phyloP scores from a whole-genome alignment of 2,329 filamentous ascomycete genomes.

The Alternaria novae-zelandiae region DNA sequence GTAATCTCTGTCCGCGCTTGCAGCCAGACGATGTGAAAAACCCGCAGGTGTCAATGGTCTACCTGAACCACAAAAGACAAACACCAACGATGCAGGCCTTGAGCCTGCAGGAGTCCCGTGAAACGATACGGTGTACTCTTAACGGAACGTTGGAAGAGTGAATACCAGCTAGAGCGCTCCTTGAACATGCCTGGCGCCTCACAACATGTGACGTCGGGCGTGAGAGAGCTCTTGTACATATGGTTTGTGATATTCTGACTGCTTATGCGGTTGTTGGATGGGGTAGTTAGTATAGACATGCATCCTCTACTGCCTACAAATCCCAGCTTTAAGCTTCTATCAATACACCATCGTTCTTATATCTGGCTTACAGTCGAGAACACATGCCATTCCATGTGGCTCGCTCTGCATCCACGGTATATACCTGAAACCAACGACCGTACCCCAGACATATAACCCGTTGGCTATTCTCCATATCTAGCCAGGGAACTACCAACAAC shows the following conservation, averaged over 20 bases:
- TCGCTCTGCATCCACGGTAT: neutral
- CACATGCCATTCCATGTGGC: rapidly evolving
- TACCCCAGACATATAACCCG: neutral
- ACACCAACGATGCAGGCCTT: conserved; percentile 54
- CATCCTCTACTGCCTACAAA: neutral
- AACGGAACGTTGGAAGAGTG: conserved; percentile 57
- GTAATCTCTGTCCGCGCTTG: neutral
- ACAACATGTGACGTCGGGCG: neutral
- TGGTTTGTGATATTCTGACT: neutral
- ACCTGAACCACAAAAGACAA: conserved; percentile 6
- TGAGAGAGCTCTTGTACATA: neutral
- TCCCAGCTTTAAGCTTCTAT: neutral
- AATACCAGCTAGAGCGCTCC: conserved; percentile 15
- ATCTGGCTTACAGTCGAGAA: neutral
- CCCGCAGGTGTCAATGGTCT: neutral
- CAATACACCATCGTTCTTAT: neutral
- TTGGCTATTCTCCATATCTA: neutral
- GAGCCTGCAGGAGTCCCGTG: conserved; percentile 52
- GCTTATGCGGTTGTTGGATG: neutral
- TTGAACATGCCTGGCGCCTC: neutral
- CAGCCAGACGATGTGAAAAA: neutral
- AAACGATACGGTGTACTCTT: conserved; percentile 44
- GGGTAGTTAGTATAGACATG: neutral
- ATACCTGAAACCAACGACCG: neutral
- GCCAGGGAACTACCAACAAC: neutral